phyloP scores from a whole-genome alignment of 805 yeast genomes.

The Teunomyces funiuensis region DNA sequence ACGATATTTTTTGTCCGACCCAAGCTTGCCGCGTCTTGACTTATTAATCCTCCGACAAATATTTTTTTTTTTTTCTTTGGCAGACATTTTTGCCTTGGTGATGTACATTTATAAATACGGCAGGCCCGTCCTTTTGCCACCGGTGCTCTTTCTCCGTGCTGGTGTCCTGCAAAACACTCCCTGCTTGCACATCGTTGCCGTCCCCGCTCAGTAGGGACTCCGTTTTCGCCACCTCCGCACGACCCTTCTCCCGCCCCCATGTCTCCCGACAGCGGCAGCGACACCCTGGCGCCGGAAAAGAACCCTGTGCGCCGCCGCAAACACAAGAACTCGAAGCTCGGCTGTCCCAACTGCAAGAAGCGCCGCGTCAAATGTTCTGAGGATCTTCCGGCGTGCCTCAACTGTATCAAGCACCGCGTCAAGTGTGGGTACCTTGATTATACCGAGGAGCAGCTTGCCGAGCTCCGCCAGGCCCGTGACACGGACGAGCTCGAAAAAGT shows the following conservation, averaged over 20 bases:
- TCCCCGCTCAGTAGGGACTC: too few species aligned
- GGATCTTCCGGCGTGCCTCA: slow-evolving; percentile 38
- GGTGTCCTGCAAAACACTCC: too few species aligned
- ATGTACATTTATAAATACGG: too few species aligned
- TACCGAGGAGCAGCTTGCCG: slow-evolving; percentile 30
- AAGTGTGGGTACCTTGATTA: slow-evolving; percentile 41
- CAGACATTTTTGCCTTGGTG: too few species aligned
- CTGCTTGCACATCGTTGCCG: too few species aligned
- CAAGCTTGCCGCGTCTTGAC: too few species aligned
- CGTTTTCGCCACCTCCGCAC: neutral
- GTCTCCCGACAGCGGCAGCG: neutral
- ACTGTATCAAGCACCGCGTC: slow-evolving; percentile 41
- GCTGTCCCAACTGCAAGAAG: slow-evolving; percentile 50
- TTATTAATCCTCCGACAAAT: too few species aligned
- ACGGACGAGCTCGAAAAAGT: slow-evolving; percentile 7
- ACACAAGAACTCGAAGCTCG: slow-evolving; percentile 34
- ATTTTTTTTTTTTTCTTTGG: too few species aligned
- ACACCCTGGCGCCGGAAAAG: slow-evolving; percentile 1
- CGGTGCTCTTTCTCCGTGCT: too few species aligned
- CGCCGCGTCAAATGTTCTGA: slow-evolving; percentile 51
- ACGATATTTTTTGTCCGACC: too few species aligned
- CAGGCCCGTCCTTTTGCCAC: too few species aligned
- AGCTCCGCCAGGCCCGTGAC: slow-evolving; percentile 15
- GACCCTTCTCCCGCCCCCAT: neutral
- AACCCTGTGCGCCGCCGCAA: slow-evolving; percentile 17